These are phyloP conservation scores for Agaricus sinodeliciosus DNA, from an alignment of 768 basidiomycete genomes.

Conservation along the genomic window DNA sequence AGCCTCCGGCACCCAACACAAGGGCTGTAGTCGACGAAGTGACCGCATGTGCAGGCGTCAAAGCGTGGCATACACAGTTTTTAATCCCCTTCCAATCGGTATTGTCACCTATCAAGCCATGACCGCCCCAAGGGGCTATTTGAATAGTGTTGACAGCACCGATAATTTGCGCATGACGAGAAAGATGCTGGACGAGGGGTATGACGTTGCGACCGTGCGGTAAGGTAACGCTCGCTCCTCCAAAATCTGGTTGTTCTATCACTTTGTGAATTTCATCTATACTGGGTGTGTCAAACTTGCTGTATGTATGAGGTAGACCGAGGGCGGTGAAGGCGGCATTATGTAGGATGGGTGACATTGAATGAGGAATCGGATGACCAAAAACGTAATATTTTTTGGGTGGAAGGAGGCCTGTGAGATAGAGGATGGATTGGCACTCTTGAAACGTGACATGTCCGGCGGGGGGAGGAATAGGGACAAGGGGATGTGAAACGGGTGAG, in stretches of 20 bases:
- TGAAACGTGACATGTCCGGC: conserved; percentile 70
- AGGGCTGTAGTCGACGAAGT: conserved; percentile 36
- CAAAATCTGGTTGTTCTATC: conserved; percentile 49
- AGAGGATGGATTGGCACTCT: conserved; percentile 58
- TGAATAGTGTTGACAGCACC: conserved; percentile 80
- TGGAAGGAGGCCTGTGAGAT: conserved; percentile 57
- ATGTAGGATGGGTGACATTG: conserved; percentile 71
- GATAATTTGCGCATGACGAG: conserved; percentile 57
- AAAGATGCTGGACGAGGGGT: conserved; percentile 53
- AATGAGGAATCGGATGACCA: conserved; percentile 63
- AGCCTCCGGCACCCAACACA: conserved; percentile 78
- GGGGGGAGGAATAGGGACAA: conserved; percentile 58
- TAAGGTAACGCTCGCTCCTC: conserved; percentile 81
- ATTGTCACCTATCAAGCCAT: conserved; percentile 62
- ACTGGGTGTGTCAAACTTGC: conserved; percentile 45
- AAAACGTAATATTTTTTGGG: conserved; percentile 59
- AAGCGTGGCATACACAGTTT: conserved; percentile 31
- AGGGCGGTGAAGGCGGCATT: conserved; percentile 62
- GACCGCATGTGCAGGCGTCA: conserved; percentile 26
- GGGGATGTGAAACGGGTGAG: conserved; percentile 69
- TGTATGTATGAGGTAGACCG: conserved; percentile 63
- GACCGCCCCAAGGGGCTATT: conserved; percentile 28
- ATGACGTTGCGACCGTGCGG: conserved; percentile 74
- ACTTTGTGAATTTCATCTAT: conserved; percentile 42
- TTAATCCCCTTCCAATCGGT: conserved; percentile 77